phyloP scores from a whole-genome alignment of 1,139 yeast species.

The Geotrichum armillariae region DNA sequence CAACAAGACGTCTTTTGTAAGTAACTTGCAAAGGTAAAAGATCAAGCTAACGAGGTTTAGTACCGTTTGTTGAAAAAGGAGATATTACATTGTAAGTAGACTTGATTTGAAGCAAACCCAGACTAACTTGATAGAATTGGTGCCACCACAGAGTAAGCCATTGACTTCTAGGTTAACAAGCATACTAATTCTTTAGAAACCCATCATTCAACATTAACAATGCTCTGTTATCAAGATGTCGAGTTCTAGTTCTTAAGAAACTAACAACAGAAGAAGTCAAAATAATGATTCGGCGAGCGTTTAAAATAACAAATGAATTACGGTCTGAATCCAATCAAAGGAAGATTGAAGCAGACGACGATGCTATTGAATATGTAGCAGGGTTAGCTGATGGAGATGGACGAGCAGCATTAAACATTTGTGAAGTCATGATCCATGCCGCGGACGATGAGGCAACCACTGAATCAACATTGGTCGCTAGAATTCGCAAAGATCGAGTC shows the following conservation, averaged over 20 bases:
- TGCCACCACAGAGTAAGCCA: slow-evolving; percentile 79
- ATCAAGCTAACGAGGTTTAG: too few relatives aligned
- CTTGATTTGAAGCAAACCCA: too few relatives aligned
- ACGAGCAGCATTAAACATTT: slow-evolving; percentile 71
- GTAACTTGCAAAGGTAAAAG: too few relatives aligned
- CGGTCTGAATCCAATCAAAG: slow-evolving; percentile 43
- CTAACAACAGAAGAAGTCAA: slow-evolving; percentile 55
- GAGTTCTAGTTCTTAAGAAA: slow-evolving; percentile 78
- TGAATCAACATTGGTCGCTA: slow-evolving; percentile 1
- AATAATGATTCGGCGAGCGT: slow-evolving; percentile 61
- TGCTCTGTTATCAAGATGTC: slow-evolving; percentile 84
- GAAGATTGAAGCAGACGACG: slow-evolving; percentile 51
- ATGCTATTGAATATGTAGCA: slow-evolving; percentile 68
- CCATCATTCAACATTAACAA: slow-evolving; percentile 90
- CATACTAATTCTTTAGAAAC: slow-evolving; percentile 46
- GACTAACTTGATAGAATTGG: slow-evolving; percentile 60
- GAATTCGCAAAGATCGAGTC: slow-evolving; percentile 41
- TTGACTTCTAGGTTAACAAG: too few relatives aligned
- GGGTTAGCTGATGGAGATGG: slow-evolving; percentile 89
- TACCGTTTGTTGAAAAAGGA: slow-evolving; percentile 44
- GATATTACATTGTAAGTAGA: slow-evolving; percentile 39
- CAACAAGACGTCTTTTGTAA: slow-evolving; percentile 85
- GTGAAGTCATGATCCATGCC: slow-evolving; percentile 52
- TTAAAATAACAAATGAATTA: slow-evolving; percentile 58
- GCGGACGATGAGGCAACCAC: slow-evolving; percentile 6